Base-by-base conservation (phyloP, 306 rosid genomes). In the Neltuma alba region DNA sequence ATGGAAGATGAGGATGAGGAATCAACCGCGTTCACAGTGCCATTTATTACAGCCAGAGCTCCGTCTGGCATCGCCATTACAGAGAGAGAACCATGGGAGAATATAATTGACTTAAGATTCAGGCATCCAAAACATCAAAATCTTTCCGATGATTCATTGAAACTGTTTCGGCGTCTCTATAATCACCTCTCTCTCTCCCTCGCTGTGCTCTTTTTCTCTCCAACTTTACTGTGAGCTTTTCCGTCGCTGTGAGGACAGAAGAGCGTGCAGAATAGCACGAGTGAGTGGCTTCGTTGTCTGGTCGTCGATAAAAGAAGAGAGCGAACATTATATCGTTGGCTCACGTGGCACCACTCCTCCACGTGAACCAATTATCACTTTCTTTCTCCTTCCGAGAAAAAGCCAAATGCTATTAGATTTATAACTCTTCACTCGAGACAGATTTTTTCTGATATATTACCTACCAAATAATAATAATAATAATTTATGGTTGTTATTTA, bases 31-130 rank as follows among this genome's bases (percentile, higher is more conserved):
- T 61, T 78, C 21, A 80, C 41, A 7, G 87, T 37, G 25, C 83
- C 85, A n/a, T 86, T 77, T 85, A 85, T 77, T 14, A 79, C 52
- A 14, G 87, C 91, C 33, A 65, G 55, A 31, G 27, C 76, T 45
- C 72, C 55, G 37, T 80, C 74, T 65, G 89, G 91, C 76, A 79
- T 82, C 50, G 85, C 84, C 91, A 87, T 85, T 85, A 67, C 66
- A 28, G n/a, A 4, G 27, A 23, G 14, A 44, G 3, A 34, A 10
- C 0, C 42, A 9, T 1, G 13, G 25, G 28, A 15, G 68, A 78
- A 77, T 61, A 81, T 63, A 73, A 57, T 69, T 75, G 70, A 55
- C 44, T n/a, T 20, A 66, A 63, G 84, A 81, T 44, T 83, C 81
- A 41, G 89, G 36, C 20, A 50, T 79, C 58, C 62, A 45, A 41